A percentile compares a stretch with the other conserved stretches of the same genome.
Conservation (phyloP, 2,329 filamentous ascomycete genomes). For the Didymosphaeria variabile region DNA sequence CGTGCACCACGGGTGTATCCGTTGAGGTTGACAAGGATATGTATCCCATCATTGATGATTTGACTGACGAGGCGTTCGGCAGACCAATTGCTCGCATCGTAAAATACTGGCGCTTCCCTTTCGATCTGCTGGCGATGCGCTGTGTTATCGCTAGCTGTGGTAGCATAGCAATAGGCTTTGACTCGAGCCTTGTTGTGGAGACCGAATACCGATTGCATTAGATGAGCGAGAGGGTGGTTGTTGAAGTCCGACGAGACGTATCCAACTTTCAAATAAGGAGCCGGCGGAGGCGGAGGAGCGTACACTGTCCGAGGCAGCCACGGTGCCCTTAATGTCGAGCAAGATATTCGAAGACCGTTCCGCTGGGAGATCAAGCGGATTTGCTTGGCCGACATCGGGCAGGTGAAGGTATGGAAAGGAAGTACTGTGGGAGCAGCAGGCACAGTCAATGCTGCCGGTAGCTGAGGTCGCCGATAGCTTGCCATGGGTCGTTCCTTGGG, state of each 20-base stretch:
- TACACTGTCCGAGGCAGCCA: constrained; percentile 88
- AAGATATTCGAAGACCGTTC: constrained; percentile 92
- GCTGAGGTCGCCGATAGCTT: constrained; percentile 74
- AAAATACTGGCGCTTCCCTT: constrained; percentile 87
- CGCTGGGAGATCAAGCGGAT: constrained; percentile 94
- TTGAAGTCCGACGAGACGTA: constrained; percentile 99
- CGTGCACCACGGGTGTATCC: constrained; percentile 96
- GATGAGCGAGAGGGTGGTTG: constrained; percentile 93
- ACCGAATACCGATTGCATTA: constrained; percentile 99
- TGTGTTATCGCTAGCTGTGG: constrained; percentile 88
- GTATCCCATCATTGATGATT: constrained; percentile 86
- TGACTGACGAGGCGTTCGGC: constrained; percentile 85
- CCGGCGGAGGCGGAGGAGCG: constrained; percentile 83
- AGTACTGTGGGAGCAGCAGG: constrained; percentile 93
- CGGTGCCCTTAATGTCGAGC: constrained; percentile 82
- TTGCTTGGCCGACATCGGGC: constrained; percentile 87
- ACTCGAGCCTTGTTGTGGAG: constrained; percentile 78
- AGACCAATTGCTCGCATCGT: constrained; percentile 86
- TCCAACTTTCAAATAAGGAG: constrained; percentile 85
- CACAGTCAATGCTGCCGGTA: constrained; percentile 77
- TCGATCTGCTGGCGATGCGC: constrained; percentile 93
- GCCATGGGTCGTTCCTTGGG: constrained; percentile 63
- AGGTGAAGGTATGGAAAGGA: constrained; percentile 98
- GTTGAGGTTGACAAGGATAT: constrained; percentile 97
- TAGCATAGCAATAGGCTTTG: constrained; percentile 94